Evolutionary conservation across 2,329 filamentous ascomycete genomes (phyloP), one percentile per base, ranked within the genome.

Genomic region (Amauroascus niger): DNA sequence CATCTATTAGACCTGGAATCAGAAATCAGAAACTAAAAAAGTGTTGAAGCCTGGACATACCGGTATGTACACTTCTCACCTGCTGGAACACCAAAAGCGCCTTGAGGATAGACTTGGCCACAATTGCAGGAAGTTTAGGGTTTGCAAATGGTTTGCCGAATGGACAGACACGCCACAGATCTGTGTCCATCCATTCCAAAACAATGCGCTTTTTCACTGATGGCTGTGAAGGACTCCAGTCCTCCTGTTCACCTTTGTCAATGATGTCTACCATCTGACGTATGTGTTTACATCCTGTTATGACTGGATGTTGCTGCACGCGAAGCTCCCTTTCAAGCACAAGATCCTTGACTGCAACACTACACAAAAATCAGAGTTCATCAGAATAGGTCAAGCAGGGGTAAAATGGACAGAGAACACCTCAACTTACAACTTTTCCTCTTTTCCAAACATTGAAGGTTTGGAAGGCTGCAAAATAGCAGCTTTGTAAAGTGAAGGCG

Each of bases 131-230:
- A 43, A 56, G 45, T 8, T 54, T 52, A 20, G 54, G 54, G 20
- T 58, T 58, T 41, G 51, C 30, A 48, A 58, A 58, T n/a, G 50
- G 54, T 32, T 54, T 54, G 20, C 54, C 51, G 30, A 54, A 56
- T 3, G 54, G 54, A 24, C 51, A 51, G 16, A 45, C 22, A 32
- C 39, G 46, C 54, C 56, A 58, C 22, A 58, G 16, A 47, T 56
- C 56, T 9, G 50, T 58, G 46, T 54, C 50, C 53, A 58, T 58
- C 54, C 50, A 58, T 22, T 54, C 53, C 11, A 58, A 33, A 14
- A 53, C 56, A 14, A 58, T 58, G 4, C 56, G 45, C 46, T 56
- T 53, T n/a, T 45, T 56, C 26, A 55, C 39, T 35, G 49, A 30
- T 52, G 43, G 16, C 18, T 30, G 33, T 32, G 56, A 54, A 3